These are phyloP conservation scores for Aureobasidium musti DNA, from an alignment of 2,329 filamentous ascomycete species.

Conservation along the genomic window DNA sequence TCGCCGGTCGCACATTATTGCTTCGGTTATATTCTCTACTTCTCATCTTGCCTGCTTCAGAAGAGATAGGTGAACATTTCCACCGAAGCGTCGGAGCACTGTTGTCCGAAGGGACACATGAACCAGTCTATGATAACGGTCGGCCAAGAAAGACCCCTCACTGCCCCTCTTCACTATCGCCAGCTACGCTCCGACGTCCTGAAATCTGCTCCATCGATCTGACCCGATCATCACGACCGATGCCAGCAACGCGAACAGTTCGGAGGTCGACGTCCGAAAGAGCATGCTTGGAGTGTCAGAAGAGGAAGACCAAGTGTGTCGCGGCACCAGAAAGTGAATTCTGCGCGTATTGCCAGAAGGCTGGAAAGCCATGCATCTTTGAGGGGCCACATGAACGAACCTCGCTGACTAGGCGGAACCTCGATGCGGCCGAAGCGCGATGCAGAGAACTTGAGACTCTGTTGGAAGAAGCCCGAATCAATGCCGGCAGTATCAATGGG, in stretches of 20 bases:
- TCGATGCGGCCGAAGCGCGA: conserved; percentile 41
- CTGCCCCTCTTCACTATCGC: conserved; percentile 1
- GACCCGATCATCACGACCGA: not conserved
- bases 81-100: not conserved
- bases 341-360: conserved; percentile 40
- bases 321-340: conserved; percentile 40
- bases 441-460: conserved; percentile 38
- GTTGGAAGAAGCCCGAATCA: conserved; percentile 28
- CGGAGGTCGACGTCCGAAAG: conserved; percentile 20
- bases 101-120: not conserved
- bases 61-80: too few relatives aligned
- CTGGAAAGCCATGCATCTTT: conserved; percentile 42
- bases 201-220: not conserved
- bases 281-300: conserved; percentile 31
- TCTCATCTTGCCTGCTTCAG: too few relatives aligned
- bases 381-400: conserved; percentile 42
- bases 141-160: not conserved
- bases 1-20: too few relatives aligned
- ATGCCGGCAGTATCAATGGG: too few relatives aligned
- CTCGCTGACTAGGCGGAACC: conserved; percentile 43
- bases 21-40: not conserved
- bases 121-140: not conserved
- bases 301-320: conserved; percentile 31
- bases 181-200: not conserved
- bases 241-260: conserved; percentile 17